Conservation (phyloP, 2,329 filamentous ascomycete species). For the Zymoseptoria pseudotritici region DNA sequence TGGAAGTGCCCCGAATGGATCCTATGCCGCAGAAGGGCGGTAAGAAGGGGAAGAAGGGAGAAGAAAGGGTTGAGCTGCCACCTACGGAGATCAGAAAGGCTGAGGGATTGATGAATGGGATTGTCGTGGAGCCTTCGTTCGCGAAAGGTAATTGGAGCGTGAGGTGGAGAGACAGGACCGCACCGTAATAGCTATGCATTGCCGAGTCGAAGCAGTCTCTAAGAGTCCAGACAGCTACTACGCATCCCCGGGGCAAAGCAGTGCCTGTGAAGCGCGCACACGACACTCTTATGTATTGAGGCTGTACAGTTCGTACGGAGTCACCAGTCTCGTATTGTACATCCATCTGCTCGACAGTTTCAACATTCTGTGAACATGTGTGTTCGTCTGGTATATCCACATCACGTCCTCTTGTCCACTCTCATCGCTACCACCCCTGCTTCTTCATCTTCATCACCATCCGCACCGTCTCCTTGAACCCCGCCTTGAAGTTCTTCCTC, state of each 20-base stretch:
- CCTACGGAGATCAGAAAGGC: slow-evolving; percentile 37
- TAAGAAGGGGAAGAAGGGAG: slow-evolving; percentile 8
- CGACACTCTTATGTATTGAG: background rate
- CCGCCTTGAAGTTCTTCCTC: slow-evolving; percentile 59
- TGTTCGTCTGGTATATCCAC: background rate
- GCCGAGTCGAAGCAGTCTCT: background rate
- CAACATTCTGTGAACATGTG: too few relatives aligned
- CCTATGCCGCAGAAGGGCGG: slow-evolving; percentile 10
- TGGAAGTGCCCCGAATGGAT: slow-evolving; percentile 25
- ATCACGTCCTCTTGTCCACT: background rate
- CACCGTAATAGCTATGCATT: background rate
- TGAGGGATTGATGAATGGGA: slow-evolving; percentile 53
- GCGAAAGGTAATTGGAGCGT: slow-evolving; percentile 56
- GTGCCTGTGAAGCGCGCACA: background rate
- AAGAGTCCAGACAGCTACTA: background rate
- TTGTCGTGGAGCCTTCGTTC: slow-evolving; percentile 53
- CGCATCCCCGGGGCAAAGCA: background rate
- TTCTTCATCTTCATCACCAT: slow-evolving; percentile 63
- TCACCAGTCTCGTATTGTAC: background rate
- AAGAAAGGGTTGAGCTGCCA: slow-evolving; percentile 14
- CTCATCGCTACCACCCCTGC: slow-evolving; percentile 62
- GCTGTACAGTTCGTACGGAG: background rate
- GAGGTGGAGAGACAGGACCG: slow-evolving; percentile 44
- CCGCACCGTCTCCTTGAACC: slow-evolving; percentile 57
- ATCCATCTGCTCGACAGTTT: too few relatives aligned